Evolutionary conservation across 176 grass and related monocot genomes (phyloP).

Genomic region (Puya raimondii): DNA sequence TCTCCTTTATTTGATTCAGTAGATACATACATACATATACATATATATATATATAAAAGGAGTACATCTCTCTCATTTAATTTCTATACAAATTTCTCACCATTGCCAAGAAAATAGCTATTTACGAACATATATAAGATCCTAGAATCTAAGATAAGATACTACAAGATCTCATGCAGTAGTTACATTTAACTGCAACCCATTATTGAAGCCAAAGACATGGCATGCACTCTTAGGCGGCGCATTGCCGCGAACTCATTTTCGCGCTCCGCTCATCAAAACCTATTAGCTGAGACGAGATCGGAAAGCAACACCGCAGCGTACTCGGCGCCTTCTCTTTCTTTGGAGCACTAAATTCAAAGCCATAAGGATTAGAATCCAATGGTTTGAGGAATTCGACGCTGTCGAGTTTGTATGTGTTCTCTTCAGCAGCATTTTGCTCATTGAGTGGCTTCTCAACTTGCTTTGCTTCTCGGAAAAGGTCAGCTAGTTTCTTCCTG

Average conservation of each 20-base stretch:
- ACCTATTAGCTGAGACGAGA: slow-evolving; percentile 36
- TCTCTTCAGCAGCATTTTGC: slow-evolving; percentile 17
- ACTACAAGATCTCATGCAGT: background rate
- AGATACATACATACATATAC: too few relatives aligned
- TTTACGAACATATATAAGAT: too few relatives aligned
- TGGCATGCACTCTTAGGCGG: slow-evolving; percentile 29
- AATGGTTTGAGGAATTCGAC: slow-evolving; percentile 11
- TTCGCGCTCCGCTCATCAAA: slow-evolving; percentile 57
- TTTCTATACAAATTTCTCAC: too few relatives aligned
- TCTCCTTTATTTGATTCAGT: too few relatives aligned
- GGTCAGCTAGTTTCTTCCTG: slow-evolving; percentile 62
- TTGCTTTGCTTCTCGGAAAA: slow-evolving; percentile 48
- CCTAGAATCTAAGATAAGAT: slow-evolving; percentile 1
- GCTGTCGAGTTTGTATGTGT: slow-evolving; percentile 10
- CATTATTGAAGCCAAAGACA: background rate
- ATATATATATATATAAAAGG: too few relatives aligned
- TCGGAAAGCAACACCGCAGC: slow-evolving; percentile 56
- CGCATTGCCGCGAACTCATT: slow-evolving; percentile 36
- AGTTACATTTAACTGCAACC: background rate
- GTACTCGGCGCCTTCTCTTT: slow-evolving; percentile 49
- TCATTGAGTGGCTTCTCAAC: background rate
- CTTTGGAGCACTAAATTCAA: slow-evolving; percentile 26
- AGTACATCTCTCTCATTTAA: too few relatives aligned
- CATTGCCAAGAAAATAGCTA: too few relatives aligned
- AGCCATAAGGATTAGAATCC: slow-evolving; percentile 18